Conservation (phyloP, 1,139 yeast species). For the Hansenula lynferdii region DNA sequence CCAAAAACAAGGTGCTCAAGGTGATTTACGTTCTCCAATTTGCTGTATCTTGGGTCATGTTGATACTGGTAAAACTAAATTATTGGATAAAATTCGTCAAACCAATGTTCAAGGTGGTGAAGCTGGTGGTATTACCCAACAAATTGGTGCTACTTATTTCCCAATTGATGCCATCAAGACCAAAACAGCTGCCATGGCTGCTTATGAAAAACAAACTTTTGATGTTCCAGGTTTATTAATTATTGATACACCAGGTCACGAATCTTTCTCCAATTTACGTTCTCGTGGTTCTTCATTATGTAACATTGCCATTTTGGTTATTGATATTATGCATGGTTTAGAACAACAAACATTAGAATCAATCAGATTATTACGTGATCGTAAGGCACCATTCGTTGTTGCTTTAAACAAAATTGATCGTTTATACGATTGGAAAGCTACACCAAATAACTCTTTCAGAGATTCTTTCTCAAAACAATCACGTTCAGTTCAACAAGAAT, state of each 20-base stretch:
- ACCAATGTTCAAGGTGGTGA: conserved; percentile 99
- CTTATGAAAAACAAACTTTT: conserved; percentile 76
- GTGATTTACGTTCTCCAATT: conserved; percentile 91
- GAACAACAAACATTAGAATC: conserved; percentile 98
- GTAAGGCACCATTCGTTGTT: conserved; percentile 97
- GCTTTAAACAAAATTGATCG: conserved; percentile 98
- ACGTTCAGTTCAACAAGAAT: conserved; percentile 85
- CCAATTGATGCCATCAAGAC: conserved; percentile 91
- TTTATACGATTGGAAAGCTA: conserved; percentile 88
- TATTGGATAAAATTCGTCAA: conserved; percentile 94
- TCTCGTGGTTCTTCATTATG: conserved; percentile 98
- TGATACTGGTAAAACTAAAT: conserved; percentile 98
- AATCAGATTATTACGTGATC: conserved; percentile 83
- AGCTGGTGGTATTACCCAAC: conserved; percentile 99
- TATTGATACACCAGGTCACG: conserved; percentile 99
- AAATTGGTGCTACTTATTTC: conserved; percentile 99
- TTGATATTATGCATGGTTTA: conserved; percentile 98
- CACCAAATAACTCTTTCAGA: conserved; percentile 92
- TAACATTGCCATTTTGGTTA: conserved; percentile 97
- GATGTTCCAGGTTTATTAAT: conserved; percentile 96
- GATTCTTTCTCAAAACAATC: conserved; percentile 83
- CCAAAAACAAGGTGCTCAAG: conserved; percentile 24
- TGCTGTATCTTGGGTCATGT: conserved; percentile 99
- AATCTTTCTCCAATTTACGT: conserved; percentile 95
- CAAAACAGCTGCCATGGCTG: conserved; percentile 88